Conservation (phyloP, 352 stramenopile genomes). For the Bremia lactucae region DNA sequence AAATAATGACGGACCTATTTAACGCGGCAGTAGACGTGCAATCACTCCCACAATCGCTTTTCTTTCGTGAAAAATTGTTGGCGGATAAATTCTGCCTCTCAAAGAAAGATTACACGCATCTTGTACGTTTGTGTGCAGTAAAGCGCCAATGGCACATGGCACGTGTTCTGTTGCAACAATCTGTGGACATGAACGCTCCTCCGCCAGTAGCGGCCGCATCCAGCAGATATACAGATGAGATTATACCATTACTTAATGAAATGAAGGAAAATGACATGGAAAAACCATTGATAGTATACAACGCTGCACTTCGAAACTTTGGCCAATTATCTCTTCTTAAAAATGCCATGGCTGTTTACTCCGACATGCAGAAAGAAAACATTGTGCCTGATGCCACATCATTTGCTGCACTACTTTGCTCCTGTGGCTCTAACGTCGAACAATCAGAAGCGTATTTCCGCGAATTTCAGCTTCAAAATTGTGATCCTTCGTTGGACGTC, state of each 20-base stretch:
- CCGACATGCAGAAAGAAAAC: constrained; percentile 26
- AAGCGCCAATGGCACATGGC: constrained; percentile 47
- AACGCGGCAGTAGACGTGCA: constrained; percentile 26
- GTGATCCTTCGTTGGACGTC: constrained; percentile 17
- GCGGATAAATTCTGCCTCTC: constrained; percentile 19
- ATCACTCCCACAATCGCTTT: constrained; percentile 43
- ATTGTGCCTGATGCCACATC: constrained; percentile 41
- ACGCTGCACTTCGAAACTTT: constrained; percentile 55
- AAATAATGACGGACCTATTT: constrained; percentile 34
- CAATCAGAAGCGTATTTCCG: constrained; percentile 37
- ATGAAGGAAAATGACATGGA: constrained; percentile 31
- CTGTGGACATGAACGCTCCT: constrained; percentile 25
- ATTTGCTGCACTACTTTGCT: constrained; percentile 40
- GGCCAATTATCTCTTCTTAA: constrained; percentile 26
- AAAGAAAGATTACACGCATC: constrained; percentile 26
- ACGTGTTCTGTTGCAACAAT: constrained; percentile 40
- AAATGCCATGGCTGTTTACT: constrained; percentile 31
- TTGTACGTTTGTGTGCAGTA: constrained; percentile 39
- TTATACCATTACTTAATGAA: constrained; percentile 32
- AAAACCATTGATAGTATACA: constrained; percentile 36
- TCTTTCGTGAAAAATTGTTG: constrained; percentile 45
- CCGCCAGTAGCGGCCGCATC: constrained; percentile 23
- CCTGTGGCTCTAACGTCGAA: constrained; percentile 32
- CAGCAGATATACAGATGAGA: constrained; percentile 39
- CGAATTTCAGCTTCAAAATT: constrained; percentile 22